These are phyloP conservation scores for Capronia epimyces DNA, from an alignment of 2,329 filamentous ascomycete species.

Conservation along the genomic window DNA sequence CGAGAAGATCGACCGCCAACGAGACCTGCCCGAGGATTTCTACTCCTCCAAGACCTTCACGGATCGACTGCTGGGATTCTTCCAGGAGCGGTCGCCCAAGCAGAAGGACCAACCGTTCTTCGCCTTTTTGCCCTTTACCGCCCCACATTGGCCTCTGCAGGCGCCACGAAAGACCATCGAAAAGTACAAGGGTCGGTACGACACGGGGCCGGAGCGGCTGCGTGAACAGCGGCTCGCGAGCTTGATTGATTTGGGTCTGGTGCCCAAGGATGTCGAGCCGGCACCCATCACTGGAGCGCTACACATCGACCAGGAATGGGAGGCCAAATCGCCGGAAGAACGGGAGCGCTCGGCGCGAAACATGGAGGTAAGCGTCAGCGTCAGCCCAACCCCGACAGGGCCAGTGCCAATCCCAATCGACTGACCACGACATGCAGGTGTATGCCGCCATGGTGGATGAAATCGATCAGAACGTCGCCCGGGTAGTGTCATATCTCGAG, in stretches of 20 bases:
- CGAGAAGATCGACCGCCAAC: constrained; percentile 41
- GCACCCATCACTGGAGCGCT: too few relatives aligned
- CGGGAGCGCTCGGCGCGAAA: too few relatives aligned
- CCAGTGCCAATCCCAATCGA: too few relatives aligned
- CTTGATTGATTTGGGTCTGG: constrained; percentile 44
- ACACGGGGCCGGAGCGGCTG: constrained; percentile 47
- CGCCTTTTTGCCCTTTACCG: constrained; percentile 46
- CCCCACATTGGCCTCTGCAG: constrained; percentile 52
- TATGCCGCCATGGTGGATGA: constrained; percentile 49
- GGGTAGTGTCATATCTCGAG: constrained; percentile 43
- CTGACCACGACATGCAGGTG: constrained; percentile 44
- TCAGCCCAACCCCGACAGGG: too few relatives aligned
- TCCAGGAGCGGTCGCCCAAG: constrained; percentile 48
- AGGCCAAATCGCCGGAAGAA: constrained; percentile 39
- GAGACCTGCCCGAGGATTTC: constrained; percentile 47
- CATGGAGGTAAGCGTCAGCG: too few relatives aligned
- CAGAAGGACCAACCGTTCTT: constrained; percentile 44
- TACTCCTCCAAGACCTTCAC: constrained; percentile 53
- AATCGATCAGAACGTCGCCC: constrained; percentile 44
- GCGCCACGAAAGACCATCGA: constrained; percentile 44
- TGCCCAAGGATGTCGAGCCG: constrained; percentile 40
- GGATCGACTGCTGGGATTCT: constrained; percentile 49
- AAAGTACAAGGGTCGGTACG: constrained; percentile 48
- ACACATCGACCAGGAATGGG: constrained; percentile 42
- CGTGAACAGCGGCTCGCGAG: constrained; percentile 41